Evolutionary conservation across 495 filamentous ascomycete genomes (phyloP).

Genomic region (Tuber melanosporum): DNA sequence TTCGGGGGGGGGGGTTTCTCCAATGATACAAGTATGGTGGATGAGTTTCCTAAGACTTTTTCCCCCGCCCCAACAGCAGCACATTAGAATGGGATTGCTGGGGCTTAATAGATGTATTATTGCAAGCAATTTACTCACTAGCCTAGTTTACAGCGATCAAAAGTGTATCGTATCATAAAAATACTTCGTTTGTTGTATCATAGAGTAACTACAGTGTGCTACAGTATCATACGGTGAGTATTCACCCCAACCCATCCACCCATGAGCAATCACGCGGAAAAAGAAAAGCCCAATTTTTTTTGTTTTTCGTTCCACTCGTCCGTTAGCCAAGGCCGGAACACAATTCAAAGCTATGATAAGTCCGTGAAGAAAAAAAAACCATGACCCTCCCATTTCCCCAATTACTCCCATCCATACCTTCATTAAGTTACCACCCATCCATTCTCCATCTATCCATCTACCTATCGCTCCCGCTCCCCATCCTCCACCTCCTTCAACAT

Average conservation of each 20-base stretch:
- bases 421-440: not conserved
- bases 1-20: not conserved
- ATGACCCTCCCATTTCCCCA: conserved; percentile 11
- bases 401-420: not conserved
- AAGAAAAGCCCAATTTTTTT: not conserved
- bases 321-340: not conserved
- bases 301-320: not conserved
- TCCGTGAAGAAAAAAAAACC: conserved; percentile 13
- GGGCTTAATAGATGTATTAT: not conserved
- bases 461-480: conserved; percentile 21
- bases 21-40: not conserved
- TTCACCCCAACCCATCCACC: not conserved
- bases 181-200: not conserved
- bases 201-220: not conserved
- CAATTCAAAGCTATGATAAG: conserved; percentile 12
- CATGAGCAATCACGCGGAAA: not conserved
- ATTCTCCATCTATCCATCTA: not conserved
- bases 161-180: not conserved
- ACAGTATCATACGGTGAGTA: not conserved
- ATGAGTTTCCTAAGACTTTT: not conserved
- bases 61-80: not conserved
- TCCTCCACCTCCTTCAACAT: conserved; percentile 85
- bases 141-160: not conserved
- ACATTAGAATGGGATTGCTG: not conserved
- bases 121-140: not conserved